Percentiles rank a stretch among this genome's conserved stretches.
phyloP scores from a whole-genome alignment of 2,329 filamentous ascomycete species.

The Monosporascus sp. region DNA sequence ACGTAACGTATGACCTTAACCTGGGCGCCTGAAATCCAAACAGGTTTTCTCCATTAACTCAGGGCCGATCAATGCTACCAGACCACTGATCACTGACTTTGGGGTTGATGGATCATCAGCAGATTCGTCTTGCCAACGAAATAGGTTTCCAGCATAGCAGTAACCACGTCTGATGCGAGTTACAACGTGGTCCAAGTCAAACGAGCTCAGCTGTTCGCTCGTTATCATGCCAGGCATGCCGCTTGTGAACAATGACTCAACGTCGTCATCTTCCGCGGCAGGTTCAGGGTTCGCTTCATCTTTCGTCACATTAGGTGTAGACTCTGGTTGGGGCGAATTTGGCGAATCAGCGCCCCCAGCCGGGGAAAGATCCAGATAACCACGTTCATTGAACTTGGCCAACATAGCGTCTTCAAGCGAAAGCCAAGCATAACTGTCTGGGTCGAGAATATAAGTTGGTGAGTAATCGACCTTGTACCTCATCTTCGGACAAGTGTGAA shows the following conservation, averaged over 20 bases:
- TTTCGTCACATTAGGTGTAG: constrained; percentile 7
- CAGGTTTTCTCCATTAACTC: constrained; percentile 52
- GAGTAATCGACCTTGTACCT: constrained; percentile 76
- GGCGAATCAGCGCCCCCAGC: constrained; percentile 5
- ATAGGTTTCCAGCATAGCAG: constrained; percentile 28
- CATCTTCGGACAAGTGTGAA: constrained; percentile 78
- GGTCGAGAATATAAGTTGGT: constrained; percentile 69
- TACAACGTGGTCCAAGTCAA: constrained; percentile 55
- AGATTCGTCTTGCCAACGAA: constrained; percentile 51
- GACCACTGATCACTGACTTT: constrained; percentile 60
- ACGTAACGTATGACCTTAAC: background rate
- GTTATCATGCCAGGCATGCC: constrained; percentile 63
- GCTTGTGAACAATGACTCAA: constrained; percentile 47
- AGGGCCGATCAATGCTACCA: constrained; percentile 60
- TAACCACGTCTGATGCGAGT: constrained; percentile 38
- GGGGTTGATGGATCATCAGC: constrained; percentile 45
- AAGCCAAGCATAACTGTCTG: constrained; percentile 59
- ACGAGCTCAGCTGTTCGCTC: constrained; percentile 42
- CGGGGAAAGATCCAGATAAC: constrained; percentile 48
- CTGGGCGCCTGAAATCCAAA: constrained; percentile 44
- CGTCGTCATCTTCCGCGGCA: constrained; percentile 9
- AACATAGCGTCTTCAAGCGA: constrained; percentile 48
- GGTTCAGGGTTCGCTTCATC: background rate
- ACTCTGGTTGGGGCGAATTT: background rate
- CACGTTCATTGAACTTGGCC: constrained; percentile 45